Evolutionary conservation across 306 rosid genomes (phyloP).

Genomic region (Sechiopsis laciniata): DNA sequence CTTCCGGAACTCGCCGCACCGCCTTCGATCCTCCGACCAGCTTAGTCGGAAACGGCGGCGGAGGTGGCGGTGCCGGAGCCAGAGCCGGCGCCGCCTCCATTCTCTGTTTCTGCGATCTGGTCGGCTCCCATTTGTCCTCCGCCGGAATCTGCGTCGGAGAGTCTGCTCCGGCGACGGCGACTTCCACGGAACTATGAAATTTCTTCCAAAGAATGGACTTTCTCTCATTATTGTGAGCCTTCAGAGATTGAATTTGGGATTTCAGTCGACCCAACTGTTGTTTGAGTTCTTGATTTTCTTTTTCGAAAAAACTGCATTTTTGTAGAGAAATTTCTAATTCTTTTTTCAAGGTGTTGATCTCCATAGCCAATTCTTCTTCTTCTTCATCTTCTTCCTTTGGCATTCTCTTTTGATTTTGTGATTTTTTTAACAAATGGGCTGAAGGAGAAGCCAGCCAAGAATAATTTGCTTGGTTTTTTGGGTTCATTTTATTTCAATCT

Average conservation of each 20-base stretch:
- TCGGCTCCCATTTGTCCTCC: conserved; percentile 28
- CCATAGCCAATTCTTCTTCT: conserved; percentile 30
- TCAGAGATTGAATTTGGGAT: conserved; percentile 56
- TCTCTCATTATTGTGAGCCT: conserved; percentile 65
- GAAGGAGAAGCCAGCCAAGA: background rate
- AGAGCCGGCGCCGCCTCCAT: background rate
- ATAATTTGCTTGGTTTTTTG: background rate
- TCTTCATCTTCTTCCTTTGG: conserved; percentile 38
- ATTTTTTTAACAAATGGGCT: background rate
- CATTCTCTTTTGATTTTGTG: conserved; percentile 31
- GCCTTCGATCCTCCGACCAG: conserved; percentile 42
- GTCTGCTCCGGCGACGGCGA: conserved; percentile 34
- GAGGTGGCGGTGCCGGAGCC: conserved; percentile 48
- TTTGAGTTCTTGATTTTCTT: conserved; percentile 64
- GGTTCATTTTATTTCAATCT: background rate
- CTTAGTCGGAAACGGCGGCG: conserved; percentile 73
- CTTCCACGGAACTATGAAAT: conserved; percentile 58
- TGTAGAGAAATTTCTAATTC: conserved; percentile 47
- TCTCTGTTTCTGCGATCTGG: background rate
- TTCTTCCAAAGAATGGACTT: conserved; percentile 82
- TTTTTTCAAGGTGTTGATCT: conserved; percentile 42
- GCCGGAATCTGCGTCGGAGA: conserved; percentile 30
- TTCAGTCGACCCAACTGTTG: conserved; percentile 58
- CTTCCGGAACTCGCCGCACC: conserved; percentile 85
- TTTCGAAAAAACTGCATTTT: conserved; percentile 47